A percentile compares a stretch with the other conserved stretches of the same genome.
Conservation (phyloP, 352 stramenopile species). For the Blastocystis sp. region DNA sequence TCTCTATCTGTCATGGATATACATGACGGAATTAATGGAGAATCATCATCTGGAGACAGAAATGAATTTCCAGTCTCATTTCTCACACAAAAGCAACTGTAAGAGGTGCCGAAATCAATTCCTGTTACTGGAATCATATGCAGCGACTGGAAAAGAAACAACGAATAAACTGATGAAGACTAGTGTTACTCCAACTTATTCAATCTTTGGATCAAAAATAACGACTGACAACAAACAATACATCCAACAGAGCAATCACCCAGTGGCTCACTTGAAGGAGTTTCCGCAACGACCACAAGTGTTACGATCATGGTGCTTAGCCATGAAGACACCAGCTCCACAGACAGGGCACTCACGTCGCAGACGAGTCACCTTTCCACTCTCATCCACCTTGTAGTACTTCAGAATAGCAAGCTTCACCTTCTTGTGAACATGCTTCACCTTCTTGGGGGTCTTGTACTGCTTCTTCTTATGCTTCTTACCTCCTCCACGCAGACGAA, state of each 20-base stretch:
- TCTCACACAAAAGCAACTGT: not conserved
- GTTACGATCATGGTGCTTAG: constrained; percentile 95
- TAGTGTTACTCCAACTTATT: not conserved
- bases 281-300: constrained; percentile 97
- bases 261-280: constrained; percentile 74
- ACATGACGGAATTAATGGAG: not conserved
- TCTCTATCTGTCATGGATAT: not conserved
- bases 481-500: constrained; percentile 84
- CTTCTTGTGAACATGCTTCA: constrained; percentile 87
- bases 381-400: constrained; percentile 91
- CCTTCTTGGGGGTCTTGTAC: constrained; percentile 99
- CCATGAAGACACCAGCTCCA: constrained; percentile 96
- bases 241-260: constrained; percentile 19
- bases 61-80: not conserved
- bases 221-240: constrained; percentile 1
- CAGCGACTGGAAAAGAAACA: not conserved
- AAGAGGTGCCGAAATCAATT: constrained; percentile 35
- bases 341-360: constrained; percentile 94
- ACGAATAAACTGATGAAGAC: not conserved
- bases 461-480: constrained; percentile 99
- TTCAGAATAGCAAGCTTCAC: constrained; percentile 91
- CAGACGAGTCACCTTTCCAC: constrained; percentile 89
- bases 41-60: constrained; percentile 14
- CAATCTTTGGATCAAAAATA: not conserved
- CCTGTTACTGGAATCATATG: not conserved